Conservation (phyloP, 805 yeast species). For the Saccharomycopsis amapae region DNA sequence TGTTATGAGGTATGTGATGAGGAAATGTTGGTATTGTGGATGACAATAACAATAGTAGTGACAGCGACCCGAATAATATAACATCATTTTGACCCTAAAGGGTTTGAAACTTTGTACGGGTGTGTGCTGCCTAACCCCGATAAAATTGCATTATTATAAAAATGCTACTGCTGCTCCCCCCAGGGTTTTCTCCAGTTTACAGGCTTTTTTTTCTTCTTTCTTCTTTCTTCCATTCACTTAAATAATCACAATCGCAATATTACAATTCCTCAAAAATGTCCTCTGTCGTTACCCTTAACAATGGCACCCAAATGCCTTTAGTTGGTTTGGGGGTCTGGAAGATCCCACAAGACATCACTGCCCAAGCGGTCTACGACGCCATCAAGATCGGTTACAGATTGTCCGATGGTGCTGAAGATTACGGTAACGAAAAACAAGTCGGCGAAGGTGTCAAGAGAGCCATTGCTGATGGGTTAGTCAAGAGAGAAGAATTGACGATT, state of each 20-base stretch:
- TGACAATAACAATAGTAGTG: no score
- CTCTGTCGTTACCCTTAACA: slow-evolving; percentile 35
- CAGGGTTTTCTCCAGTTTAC: not conserved
- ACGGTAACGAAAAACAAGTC: slow-evolving; percentile 64
- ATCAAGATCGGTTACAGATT: slow-evolving; percentile 78
- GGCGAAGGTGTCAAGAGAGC: slow-evolving; percentile 63
- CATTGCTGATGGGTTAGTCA: slow-evolving; percentile 60
- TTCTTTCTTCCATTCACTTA: no score
- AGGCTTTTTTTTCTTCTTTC: not conserved
- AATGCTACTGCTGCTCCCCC: no score
- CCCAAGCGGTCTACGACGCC: slow-evolving; percentile 74
- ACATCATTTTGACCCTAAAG: no score
- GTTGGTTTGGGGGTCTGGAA: slow-evolving; percentile 86
- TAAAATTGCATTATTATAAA: no score
- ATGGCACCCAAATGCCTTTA: slow-evolving; percentile 66
- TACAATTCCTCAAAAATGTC: no score
- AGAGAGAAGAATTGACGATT: slow-evolving; percentile 68
- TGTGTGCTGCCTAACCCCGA: no score
- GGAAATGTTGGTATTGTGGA: no score
- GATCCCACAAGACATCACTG: slow-evolving; percentile 55
- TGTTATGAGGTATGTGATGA: no score
- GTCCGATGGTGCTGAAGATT: slow-evolving; percentile 66
- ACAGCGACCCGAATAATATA: no score
- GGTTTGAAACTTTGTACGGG: no score
- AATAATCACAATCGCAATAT: no score